phyloP scores from a whole-genome alignment of 139 green algal genomes.

The Closterium sp. region DNA sequence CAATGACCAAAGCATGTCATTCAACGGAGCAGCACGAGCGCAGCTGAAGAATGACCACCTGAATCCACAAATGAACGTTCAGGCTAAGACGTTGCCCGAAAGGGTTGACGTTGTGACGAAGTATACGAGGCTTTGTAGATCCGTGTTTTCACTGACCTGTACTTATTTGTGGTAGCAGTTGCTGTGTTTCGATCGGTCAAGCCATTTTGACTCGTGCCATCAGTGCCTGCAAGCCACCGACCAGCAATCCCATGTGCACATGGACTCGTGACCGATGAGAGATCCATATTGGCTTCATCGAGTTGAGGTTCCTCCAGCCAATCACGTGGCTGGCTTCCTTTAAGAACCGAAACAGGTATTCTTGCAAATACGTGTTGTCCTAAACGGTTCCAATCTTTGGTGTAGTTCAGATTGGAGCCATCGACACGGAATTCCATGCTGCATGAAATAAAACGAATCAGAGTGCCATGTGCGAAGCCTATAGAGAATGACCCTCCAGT shows the following conservation, averaged over 20 bases:
- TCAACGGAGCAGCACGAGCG: background rate
- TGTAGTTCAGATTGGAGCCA: background rate
- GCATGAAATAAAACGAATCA: background rate
- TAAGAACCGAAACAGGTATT: background rate
- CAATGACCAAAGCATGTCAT: background rate
- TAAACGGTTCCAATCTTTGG: background rate
- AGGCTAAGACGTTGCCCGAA: background rate
- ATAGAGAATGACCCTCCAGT: background rate
- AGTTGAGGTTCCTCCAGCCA: background rate
- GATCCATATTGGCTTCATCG: background rate
- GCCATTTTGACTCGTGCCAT: background rate
- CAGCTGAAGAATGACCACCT: background rate
- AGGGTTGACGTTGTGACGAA: too few species aligned
- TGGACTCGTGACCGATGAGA: background rate
- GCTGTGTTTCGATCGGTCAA: background rate
- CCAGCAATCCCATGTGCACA: background rate
- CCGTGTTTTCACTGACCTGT: background rate
- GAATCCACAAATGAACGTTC: background rate
- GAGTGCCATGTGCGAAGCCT: background rate
- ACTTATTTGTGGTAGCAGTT: background rate
- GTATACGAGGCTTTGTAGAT: background rate
- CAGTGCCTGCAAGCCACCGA: background rate
- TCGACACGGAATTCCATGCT: background rate
- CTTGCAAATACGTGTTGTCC: background rate
- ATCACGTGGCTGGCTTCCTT: background rate